phyloP scores from a whole-genome alignment of 1,284 basidiomycete species.

The Lignosus rhinocerotis region DNA sequence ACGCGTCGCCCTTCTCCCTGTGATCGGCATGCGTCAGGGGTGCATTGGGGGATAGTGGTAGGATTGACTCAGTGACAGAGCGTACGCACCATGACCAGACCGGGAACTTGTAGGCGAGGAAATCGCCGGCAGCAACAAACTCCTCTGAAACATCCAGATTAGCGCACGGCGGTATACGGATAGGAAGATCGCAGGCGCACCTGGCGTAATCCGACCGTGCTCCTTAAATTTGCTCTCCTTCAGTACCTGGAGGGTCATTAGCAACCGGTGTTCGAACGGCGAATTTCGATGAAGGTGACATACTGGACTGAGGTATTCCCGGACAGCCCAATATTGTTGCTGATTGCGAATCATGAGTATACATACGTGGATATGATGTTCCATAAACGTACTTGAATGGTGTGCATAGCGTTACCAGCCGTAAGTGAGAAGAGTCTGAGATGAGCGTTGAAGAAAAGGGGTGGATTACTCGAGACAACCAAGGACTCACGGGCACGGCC shows the following conservation, averaged over 20 bases:
- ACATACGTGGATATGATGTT: background rate
- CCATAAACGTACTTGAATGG: conserved; percentile 56
- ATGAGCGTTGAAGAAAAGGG: conserved; percentile 10
- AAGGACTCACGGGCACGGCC: background rate
- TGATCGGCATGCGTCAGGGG: conserved; percentile 4
- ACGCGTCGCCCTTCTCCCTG: conserved; percentile 89
- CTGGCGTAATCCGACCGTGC: conserved; percentile 94
- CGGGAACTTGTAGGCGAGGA: conserved; percentile 93
- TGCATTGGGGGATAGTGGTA: background rate
- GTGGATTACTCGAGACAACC: conserved; percentile 3
- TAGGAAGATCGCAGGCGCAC: conserved; percentile 46
- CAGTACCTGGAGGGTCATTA: conserved; percentile 67
- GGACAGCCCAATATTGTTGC: conserved; percentile 93
- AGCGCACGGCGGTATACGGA: conserved; percentile 16
- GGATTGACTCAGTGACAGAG: background rate
- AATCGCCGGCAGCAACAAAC: conserved; percentile 94
- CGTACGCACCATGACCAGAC: conserved; percentile 86
- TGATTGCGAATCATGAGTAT: conserved; percentile 28
- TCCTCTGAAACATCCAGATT: conserved; percentile 65
- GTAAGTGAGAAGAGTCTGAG: conserved; percentile 2
- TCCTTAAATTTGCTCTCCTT: conserved; percentile 99
- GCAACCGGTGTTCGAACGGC: conserved; percentile 15
- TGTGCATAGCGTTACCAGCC: conserved; percentile 52
- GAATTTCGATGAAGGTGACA: conserved; percentile 30
- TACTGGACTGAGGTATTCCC: conserved; percentile 96